Evolutionary conservation across 805 yeast species (phyloP).

Genomic region (Cyberlindnera bimundalis): DNA sequence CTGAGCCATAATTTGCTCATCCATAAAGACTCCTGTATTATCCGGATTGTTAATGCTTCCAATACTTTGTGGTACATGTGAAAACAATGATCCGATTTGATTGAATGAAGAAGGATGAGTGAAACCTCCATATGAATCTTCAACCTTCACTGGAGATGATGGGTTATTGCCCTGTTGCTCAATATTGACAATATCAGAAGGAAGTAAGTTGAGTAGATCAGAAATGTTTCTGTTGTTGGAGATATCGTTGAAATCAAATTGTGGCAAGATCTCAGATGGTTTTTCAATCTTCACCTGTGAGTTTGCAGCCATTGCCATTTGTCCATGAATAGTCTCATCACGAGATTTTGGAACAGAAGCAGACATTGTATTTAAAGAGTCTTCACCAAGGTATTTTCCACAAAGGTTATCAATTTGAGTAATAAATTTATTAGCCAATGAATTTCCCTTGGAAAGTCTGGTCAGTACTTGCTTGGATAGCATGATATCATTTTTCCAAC

Average conservation of each 20-base stretch:
- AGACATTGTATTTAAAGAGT: conserved; percentile 12
- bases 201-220: conserved; percentile 24
- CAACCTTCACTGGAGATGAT: conserved; percentile 7
- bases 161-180: conserved; percentile 7
- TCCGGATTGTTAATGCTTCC: not conserved
- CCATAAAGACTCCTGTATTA: not conserved
- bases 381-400: conserved; percentile 28
- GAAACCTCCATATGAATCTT: conserved; percentile 3
- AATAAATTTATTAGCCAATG: conserved; percentile 43
- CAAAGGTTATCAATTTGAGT: conserved; percentile 43
- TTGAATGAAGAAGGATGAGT: conserved; percentile 5
- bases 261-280: conserved; percentile 18
- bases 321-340: not conserved
- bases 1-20: conserved; percentile 7
- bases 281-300: conserved; percentile 6
- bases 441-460: conserved; percentile 38
- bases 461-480: conserved; percentile 38
- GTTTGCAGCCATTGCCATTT: not conserved
- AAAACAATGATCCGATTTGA: conserved; percentile 8
- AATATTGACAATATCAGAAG: conserved; percentile 25
- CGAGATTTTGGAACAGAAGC: conserved; percentile 8
- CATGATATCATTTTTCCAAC: conserved; percentile 44
- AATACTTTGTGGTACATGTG: conserved; percentile 5
- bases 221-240: conserved; percentile 19
- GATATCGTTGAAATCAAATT: conserved; percentile 28